Evolutionary conservation across 768 basidiomycete genomes (phyloP), one percentile per base, ranked within the genome.

Genomic region (Infundibulicybe gibba): DNA sequence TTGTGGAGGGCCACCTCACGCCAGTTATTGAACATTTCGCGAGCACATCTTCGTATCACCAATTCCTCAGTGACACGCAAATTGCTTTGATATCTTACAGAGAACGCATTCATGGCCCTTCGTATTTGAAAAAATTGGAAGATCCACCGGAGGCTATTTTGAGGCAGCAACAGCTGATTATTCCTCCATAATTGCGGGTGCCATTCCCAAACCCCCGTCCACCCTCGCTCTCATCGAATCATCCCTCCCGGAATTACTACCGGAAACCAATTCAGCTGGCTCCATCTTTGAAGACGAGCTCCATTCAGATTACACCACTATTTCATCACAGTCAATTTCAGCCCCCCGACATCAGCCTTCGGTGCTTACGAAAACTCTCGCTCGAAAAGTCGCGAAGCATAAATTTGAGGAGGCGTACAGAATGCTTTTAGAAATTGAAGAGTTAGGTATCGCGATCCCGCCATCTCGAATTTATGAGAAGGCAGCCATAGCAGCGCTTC

Each of bases 241-340:
- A 15, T 52, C 48, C 2, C 48, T 74, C 10, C 70, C 70, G 12
- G 42, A 44, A 3, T 62, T 67, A 1, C 56, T 59, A 25, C 58
- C 67, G 8, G 9, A 45, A 6, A 32, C 47, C 10, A 46, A 49
- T 33, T 4, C 8, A 25, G 64, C 62, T 44, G 17, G 35, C 2
- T 48, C 55, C n/a, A 50, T 72, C 6, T 70, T 73, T 33, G 71
- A 73, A 51, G 67, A 66, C 14, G 54, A 55, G 4, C 52, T 54
- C 25, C 31, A 40, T 16, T 34, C 19, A 9, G 65, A 66, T 32
- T 68, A 68, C 43, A 15, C 32, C 1, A 32, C 39, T 5, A 3
- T 25, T 4, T 34, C 35, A 3, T 25, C 25, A 25, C 25, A 25
- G 8, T 8, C 25, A 25, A 25, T 25, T 25, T 25, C 25, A 8